Base-by-base conservation (phyloP, 2,329 filamentous ascomycete genomes). In the Gremmenia infestans region DNA sequence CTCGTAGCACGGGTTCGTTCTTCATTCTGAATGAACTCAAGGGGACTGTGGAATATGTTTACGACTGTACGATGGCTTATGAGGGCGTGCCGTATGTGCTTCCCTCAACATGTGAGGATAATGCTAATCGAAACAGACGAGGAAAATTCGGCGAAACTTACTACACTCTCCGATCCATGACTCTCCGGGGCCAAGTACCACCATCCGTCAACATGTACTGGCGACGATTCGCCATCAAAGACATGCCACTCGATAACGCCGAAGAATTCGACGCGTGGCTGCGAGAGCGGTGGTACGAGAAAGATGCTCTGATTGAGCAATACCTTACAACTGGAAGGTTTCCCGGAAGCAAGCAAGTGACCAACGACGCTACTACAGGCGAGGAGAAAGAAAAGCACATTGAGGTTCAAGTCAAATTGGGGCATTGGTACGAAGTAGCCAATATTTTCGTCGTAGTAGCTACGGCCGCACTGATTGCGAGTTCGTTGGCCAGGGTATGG, bases 121-220 rank as follows among this genome's bases (percentile, higher is more conserved):
- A 12, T 14, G 23, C 53, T 61, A 56, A 62, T 28, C 6, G 17
- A 32, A 40, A 54, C 40, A 70, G 62, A 23, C 87, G 86, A 56
- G 89, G 87, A 40, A 81, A 88, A 65, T 97, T 87, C 63, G 92
- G 93, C n/a, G 92, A 97, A 70, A 85, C 95, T 49, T 88, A 89
- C 66, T 97, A 95, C 72, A 92, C 89, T 0, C 78, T 99, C 4
- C 82, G 83, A 2, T 91, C 91, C 49, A 95, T 91, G 4, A 96
- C 94, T 69, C 86, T 97, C 60, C 84, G 94, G 71, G 92, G 94
- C 12, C 84, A 89, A 1, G 87, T 92, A 0, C 94, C 93, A 1
- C 96, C 92, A 70, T 96, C 91, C 1, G 92, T 97, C 67, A 97
- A 97, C 72, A 92, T 97, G 77, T 88, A 96, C 73, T 99, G 93